These are phyloP conservation scores for Blastobotrys arbuscula DNA, from an alignment of 1,139 yeast species.

Conservation along the genomic window DNA sequence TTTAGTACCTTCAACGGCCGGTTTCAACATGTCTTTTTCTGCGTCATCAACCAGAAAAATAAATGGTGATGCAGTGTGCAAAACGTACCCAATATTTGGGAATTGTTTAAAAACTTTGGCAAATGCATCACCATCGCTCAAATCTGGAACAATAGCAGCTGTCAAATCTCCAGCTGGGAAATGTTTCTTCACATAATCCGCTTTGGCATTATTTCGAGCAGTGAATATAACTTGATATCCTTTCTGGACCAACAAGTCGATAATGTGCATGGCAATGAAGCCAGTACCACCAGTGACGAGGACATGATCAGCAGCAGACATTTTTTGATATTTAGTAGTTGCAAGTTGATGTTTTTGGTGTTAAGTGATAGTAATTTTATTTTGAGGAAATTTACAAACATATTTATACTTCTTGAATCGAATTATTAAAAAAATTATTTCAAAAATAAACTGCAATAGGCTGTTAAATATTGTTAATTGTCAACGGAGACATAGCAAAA, in stretches of 20 bases:
- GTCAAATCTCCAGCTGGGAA: not conserved
- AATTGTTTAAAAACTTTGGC: not conserved
- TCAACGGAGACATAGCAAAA: too few species aligned
- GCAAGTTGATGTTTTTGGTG: too few species aligned
- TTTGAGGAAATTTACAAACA: too few species aligned
- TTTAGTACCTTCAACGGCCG: not conserved
- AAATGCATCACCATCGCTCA: not conserved
- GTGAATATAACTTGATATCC: not conserved
- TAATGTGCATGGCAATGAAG: not conserved
- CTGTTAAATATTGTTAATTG: too few species aligned
- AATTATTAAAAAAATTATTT: too few species aligned
- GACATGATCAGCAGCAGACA: too few species aligned
- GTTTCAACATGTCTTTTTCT: not conserved
- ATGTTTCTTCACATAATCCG: not conserved
- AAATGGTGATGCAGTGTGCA: conserved; percentile 3
- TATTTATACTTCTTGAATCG: too few species aligned
- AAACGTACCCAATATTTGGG: not conserved
- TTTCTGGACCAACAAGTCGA: not conserved
- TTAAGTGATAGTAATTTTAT: too few species aligned
- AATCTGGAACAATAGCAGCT: not conserved
- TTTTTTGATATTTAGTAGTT: too few species aligned
- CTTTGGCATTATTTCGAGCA: not conserved
- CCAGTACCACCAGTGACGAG: conserved; percentile 4
- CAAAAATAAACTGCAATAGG: too few species aligned
- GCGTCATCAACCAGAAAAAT: not conserved